Evolutionary conservation across 164 flowering plant genomes (phyloP).

Genomic region (Macadamia tetraphylla): DNA sequence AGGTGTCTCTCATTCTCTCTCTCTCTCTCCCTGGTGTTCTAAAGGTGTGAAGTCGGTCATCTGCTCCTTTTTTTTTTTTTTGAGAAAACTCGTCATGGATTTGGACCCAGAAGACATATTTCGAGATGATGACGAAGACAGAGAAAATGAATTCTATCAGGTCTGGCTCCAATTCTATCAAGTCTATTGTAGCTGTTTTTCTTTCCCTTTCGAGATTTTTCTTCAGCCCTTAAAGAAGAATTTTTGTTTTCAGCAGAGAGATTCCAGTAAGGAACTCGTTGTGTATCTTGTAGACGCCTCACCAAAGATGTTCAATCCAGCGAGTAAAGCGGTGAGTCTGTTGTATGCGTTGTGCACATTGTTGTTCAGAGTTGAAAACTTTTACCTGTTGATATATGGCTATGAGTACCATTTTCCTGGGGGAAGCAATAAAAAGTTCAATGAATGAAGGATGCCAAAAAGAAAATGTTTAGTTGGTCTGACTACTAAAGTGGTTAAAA

Average conservation of each 20-base stretch:
- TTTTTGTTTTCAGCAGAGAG: constrained; percentile 45
- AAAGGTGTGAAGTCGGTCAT: no score
- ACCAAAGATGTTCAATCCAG: constrained; percentile 78
- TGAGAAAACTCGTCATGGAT: constrained; percentile 35
- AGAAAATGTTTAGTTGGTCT: no score
- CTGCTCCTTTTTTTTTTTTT: background rate
- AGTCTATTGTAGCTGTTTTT: background rate
- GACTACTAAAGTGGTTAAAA: no score
- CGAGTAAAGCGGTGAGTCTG: constrained; percentile 37
- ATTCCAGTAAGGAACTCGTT: constrained; percentile 52
- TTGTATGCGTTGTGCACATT: background rate
- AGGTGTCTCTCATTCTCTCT: no score
- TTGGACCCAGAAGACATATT: constrained; percentile 69
- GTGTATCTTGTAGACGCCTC: constrained; percentile 89
- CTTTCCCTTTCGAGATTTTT: no score
- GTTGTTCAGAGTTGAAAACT: no score
- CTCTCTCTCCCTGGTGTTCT: no score
- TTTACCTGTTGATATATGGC: no score
- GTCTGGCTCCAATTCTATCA: constrained; percentile 18
- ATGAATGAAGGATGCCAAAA: no score
- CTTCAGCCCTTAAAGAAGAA: background rate
- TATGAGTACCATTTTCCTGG: no score
- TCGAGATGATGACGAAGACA: constrained; percentile 74
- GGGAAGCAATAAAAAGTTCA: no score
- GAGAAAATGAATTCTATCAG: constrained; percentile 46